phyloP scores from a whole-genome alignment of 805 yeast genomes.

The Scheffersomyces spartinae region DNA sequence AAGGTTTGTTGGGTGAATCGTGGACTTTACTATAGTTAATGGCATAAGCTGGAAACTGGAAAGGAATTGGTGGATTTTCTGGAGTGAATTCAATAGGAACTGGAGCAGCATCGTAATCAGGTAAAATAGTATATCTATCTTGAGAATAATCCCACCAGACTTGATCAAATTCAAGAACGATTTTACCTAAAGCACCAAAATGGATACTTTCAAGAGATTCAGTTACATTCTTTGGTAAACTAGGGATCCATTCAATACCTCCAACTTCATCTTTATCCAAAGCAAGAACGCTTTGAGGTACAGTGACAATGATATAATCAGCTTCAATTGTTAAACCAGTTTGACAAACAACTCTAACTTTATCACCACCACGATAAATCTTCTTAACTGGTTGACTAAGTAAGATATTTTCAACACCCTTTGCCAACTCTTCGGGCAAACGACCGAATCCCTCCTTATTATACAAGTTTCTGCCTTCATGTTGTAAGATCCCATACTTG shows the following conservation, averaged over 20 bases:
- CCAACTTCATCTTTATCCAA: constrained; percentile 22
- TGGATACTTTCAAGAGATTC: constrained; percentile 37
- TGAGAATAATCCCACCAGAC: constrained; percentile 47
- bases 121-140: too few species aligned
- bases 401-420: too few species aligned
- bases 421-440: too few species aligned
- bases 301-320: constrained; percentile 58
- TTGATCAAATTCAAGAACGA: constrained; percentile 52
- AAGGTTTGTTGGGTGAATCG: constrained; percentile 25
- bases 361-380: constrained; percentile 6
- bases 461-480: constrained; percentile 70
- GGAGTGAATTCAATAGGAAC: constrained; percentile 4
- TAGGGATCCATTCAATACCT: constrained; percentile 44
- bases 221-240: constrained; percentile 34
- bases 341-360: neutral
- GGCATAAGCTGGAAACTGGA: constrained; percentile 52
- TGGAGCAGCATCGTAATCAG: constrained; percentile 1
- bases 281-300: constrained; percentile 64
- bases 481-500: constrained; percentile 55
- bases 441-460: constrained; percentile 51
- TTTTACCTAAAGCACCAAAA: constrained; percentile 65
- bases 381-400: too few species aligned
- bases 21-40: constrained; percentile 30
- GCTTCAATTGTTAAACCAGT: neutral
- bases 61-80: constrained; percentile 27